Percentiles rank a stretch among this genome's conserved stretches.
Evolutionary conservation across 163 green algal species (phyloP).

Genomic region (Scenedesmus sp.): DNA sequence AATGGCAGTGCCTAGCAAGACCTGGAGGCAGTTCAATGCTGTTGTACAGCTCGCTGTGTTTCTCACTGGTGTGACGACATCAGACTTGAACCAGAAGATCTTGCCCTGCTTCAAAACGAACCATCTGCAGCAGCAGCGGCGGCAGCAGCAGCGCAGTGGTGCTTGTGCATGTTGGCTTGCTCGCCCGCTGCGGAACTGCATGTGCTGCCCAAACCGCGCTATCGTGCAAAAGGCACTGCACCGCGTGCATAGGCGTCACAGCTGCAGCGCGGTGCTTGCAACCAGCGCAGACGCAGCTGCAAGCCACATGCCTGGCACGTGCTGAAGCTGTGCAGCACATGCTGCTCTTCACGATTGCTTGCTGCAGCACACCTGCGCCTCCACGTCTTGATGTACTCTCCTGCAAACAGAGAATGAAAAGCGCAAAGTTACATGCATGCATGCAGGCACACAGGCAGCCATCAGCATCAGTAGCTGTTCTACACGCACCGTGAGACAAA

Average conservation of each 20-base stretch:
- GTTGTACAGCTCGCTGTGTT: not conserved
- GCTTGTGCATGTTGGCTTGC: not conserved
- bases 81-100: slow-evolving; percentile 99
- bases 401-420: slow-evolving; percentile 63
- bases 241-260: not conserved
- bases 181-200: not conserved
- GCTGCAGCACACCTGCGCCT: slow-evolving; percentile 74
- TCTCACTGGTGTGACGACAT: slow-evolving; percentile 86
- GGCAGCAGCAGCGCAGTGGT: not conserved
- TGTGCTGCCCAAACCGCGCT: not conserved
- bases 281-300: not conserved
- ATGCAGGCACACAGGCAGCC: not conserved
- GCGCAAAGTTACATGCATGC: not conserved
- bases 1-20: too few species aligned
- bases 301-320: not conserved
- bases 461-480: not conserved
- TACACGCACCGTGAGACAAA: not conserved
- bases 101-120: slow-evolving; percentile 99
- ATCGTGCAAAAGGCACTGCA: not conserved
- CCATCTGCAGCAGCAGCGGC: slow-evolving; percentile 79
- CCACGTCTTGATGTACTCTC: slow-evolving; percentile 98
- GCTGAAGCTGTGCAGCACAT: not conserved
- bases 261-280: not conserved
- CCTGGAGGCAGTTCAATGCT: not conserved
- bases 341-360: too few species aligned